Evolutionary conservation across 805 yeast genomes (phyloP).

Genomic region (Wickerhamomyces rabaulensis): DNA sequence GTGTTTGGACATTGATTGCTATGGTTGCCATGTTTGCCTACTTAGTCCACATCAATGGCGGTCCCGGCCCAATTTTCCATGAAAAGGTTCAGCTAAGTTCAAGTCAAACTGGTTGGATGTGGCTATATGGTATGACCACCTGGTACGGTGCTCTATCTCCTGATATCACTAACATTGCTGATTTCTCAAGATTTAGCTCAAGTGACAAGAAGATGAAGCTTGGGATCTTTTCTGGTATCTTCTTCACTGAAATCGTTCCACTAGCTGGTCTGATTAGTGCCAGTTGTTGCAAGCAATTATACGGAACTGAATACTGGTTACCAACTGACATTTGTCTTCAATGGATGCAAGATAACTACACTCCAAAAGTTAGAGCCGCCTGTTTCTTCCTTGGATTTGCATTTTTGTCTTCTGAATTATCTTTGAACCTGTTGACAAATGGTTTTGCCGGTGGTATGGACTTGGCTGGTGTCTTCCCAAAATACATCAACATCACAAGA

Average conservation of each 20-base stretch:
- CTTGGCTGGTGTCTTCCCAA: conserved; percentile 21
- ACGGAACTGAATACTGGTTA: conserved; percentile 33
- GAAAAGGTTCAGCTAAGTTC: conserved; percentile 20
- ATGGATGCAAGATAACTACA: conserved; percentile 34
- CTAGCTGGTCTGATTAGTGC: conserved; percentile 35
- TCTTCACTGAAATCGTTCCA: conserved; percentile 35
- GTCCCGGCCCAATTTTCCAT: conserved; percentile 30
- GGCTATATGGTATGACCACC: conserved; percentile 34
- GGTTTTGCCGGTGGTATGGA: conserved; percentile 32
- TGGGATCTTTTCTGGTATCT: conserved; percentile 29
- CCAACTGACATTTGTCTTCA: conserved; percentile 33
- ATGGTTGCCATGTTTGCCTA: conserved; percentile 37
- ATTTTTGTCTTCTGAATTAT: conserved; percentile 31
- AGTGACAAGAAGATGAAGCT: conserved; percentile 21
- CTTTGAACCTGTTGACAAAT: conserved; percentile 31
- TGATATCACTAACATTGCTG: conserved; percentile 36
- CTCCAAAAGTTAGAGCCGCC: conserved; percentile 33
- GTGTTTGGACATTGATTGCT: conserved; percentile 32
- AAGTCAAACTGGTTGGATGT: conserved; percentile 33
- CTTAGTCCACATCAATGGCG: conserved; percentile 28
- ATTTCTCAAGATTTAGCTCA: conserved; percentile 35
- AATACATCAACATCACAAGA: conserved; percentile 26
- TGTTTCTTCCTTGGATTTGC: conserved; percentile 34
- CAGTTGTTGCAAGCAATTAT: conserved; percentile 28
- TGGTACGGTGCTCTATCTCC: conserved; percentile 37